These are phyloP conservation scores for Solanum medicagineum DNA, from an alignment of 257 asterid species.

Conservation along the genomic window DNA sequence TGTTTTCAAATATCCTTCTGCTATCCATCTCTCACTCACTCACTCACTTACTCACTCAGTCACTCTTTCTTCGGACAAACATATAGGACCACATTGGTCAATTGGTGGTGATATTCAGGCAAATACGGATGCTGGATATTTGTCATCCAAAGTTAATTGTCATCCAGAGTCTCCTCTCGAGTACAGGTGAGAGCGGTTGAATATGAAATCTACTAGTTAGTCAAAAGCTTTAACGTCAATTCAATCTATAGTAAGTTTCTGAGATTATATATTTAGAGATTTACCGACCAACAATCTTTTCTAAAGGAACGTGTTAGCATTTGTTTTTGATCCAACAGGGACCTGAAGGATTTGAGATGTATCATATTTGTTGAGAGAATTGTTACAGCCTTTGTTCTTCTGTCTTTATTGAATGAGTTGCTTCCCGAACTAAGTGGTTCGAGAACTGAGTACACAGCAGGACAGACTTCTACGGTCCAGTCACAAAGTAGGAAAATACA, in stretches of 20 bases:
- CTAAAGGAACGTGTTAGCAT: rapidly evolving
- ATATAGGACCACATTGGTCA: conserved; percentile 32
- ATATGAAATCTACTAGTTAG: background rate
- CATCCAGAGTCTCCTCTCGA: conserved; percentile 56
- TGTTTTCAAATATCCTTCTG: background rate
- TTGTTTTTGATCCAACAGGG: conserved; percentile 1
- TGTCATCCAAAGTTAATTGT: conserved; percentile 44
- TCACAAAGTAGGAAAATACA: conserved; percentile 60
- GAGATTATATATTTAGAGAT: background rate
- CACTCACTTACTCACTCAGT: too few species aligned
- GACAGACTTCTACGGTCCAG: conserved; percentile 28
- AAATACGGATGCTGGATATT: conserved; percentile 34
- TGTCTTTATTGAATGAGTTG: conserved; percentile 45
- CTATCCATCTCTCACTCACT: too few species aligned
- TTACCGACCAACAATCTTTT: background rate
- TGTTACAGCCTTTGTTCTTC: conserved; percentile 56
- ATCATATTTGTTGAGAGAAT: conserved; percentile 77
- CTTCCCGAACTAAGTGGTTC: conserved; percentile 41
- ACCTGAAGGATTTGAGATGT: conserved; percentile 63
- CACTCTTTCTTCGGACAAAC: background rate
- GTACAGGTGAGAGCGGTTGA: conserved; percentile 44
- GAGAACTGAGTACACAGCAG: conserved; percentile 62
- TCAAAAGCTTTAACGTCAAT: background rate
- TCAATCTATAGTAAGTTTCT: background rate
- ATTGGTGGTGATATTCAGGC: conserved; percentile 14